Conservation (phyloP, 306 rosid species). For the Cucumis melo region DNA sequence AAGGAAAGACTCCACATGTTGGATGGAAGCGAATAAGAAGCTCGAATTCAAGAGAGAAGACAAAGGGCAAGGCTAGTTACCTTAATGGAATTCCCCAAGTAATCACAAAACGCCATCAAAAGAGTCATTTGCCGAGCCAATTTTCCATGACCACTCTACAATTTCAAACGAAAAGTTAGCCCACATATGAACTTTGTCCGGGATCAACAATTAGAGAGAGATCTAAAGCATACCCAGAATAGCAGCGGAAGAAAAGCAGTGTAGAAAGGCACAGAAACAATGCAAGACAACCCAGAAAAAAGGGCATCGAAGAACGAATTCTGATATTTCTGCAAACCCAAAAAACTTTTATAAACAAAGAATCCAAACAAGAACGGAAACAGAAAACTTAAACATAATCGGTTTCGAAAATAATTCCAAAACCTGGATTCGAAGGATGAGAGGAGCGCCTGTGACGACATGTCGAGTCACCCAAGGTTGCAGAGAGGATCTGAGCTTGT, state of each 20-base stretch:
- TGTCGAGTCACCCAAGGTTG: constrained; percentile 58
- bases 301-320: constrained; percentile 48
- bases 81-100: constrained; percentile 67
- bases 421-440: constrained; percentile 79
- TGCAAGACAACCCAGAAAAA: constrained; percentile 65
- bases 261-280: constrained; percentile 89
- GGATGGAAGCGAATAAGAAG: not conserved
- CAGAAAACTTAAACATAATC: not conserved
- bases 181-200: not conserved
- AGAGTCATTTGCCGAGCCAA: constrained; percentile 95
- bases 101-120: constrained; percentile 93
- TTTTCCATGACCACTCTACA: constrained; percentile 92
- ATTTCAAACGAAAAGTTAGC: not conserved
- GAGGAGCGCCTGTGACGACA: constrained; percentile 42
- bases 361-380: not conserved
- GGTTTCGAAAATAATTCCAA: not conserved
- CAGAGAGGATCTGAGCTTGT: constrained; percentile 54
- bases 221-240: constrained; percentile 56
- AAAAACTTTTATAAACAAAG: not conserved
- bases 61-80: constrained; percentile 16
- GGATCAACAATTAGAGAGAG: constrained; percentile 1
- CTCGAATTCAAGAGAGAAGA: not conserved
- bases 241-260: constrained; percentile 90
- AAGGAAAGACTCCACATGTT: not conserved
- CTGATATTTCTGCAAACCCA: constrained; percentile 37